Percentiles rank a stretch among this genome's conserved stretches.
These are phyloP conservation scores for Boletellus deceptivus DNA, from an alignment of 1,284 basidiomycete species.

Conservation along the genomic window DNA sequence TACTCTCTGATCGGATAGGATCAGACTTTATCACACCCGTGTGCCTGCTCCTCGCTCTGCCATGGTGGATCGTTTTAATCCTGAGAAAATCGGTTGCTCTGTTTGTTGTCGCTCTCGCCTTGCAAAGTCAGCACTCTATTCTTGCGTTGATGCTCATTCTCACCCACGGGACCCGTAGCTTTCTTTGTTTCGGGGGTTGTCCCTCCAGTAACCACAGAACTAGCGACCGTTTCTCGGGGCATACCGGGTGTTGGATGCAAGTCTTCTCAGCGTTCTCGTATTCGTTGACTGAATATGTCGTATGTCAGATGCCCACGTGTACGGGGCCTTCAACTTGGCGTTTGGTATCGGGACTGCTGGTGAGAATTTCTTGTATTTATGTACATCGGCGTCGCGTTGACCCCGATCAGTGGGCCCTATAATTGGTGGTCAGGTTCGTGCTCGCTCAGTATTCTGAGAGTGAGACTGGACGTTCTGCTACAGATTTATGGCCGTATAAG, in stretches of 20 bases:
- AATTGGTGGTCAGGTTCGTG: slow-evolving; percentile 59
- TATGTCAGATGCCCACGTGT: slow-evolving; percentile 56
- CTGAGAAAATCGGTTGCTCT: slow-evolving; percentile 51
- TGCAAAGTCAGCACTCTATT: slow-evolving; percentile 48
- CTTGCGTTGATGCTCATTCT: slow-evolving; percentile 1
- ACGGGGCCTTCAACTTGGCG: slow-evolving; percentile 65
- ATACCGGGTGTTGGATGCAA: slow-evolving; percentile 66
- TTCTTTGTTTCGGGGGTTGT: slow-evolving; percentile 59
- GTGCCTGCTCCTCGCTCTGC: slow-evolving; percentile 54
- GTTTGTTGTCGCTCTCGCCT: slow-evolving; percentile 59
- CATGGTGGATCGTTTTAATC: slow-evolving; percentile 65
- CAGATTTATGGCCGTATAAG: slow-evolving; percentile 57
- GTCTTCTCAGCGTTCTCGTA: slow-evolving; percentile 26
- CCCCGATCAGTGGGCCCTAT: slow-evolving; percentile 57
- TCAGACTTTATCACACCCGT: slow-evolving; percentile 54
- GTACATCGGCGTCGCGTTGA: slow-evolving; percentile 5
- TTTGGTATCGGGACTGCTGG: slow-evolving; percentile 62
- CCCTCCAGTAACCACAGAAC: slow-evolving; percentile 61
- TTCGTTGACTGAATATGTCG: slow-evolving; percentile 9
- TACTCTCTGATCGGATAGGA: slow-evolving; percentile 60
- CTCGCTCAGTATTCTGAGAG: neutral
- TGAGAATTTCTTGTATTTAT: slow-evolving; percentile 22
- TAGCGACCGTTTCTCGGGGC: slow-evolving; percentile 53
- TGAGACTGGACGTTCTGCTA: slow-evolving; percentile 6
- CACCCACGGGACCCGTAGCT: slow-evolving; percentile 34